phyloP scores from a whole-genome alignment of 1,139 yeast genomes.

The Scheffersomyces titani region DNA sequence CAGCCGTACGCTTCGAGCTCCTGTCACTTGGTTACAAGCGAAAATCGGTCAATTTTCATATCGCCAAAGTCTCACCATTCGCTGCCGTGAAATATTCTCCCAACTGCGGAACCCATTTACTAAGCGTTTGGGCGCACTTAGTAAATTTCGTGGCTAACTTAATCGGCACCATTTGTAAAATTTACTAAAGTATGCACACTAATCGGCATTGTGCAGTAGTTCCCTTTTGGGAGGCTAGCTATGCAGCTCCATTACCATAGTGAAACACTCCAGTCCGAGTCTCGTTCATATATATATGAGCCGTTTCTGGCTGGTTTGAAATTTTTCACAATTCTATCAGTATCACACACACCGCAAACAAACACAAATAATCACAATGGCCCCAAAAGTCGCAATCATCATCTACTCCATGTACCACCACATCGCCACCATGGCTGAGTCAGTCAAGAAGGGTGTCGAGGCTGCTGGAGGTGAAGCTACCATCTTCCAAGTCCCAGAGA shows the following conservation, averaged over 20 bases:
- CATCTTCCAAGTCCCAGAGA: constrained; percentile 40
- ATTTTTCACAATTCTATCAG: not conserved
- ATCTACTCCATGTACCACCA: constrained; percentile 41
- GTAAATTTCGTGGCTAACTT: not conserved
- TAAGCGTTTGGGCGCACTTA: not conserved
- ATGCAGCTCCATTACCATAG: not conserved
- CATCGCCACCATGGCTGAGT: constrained; percentile 35
- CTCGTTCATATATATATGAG: not conserved
- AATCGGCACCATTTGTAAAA: not conserved
- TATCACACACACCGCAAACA: not conserved
- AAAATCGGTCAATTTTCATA: too few species aligned
- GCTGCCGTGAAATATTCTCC: too few species aligned
- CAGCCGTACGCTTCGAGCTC: too few species aligned
- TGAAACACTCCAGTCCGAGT: not conserved
- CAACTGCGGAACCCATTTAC: not conserved
- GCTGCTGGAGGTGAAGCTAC: constrained; percentile 41
- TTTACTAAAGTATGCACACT: not conserved
- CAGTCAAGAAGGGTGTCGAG: constrained; percentile 37
- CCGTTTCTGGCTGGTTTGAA: not conserved
- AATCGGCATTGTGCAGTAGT: not conserved
- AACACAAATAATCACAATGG: constrained; percentile 16
- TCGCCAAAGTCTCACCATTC: too few species aligned
- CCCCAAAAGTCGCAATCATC: constrained; percentile 39
- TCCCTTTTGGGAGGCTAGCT: not conserved
- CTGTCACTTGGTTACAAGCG: too few species aligned